Percentiles rank a stretch among this genome's conserved stretches.
These are phyloP conservation scores for Dianthus caryophyllus DNA, from an alignment of 148 eudicot genomes.

Conservation along the genomic window DNA sequence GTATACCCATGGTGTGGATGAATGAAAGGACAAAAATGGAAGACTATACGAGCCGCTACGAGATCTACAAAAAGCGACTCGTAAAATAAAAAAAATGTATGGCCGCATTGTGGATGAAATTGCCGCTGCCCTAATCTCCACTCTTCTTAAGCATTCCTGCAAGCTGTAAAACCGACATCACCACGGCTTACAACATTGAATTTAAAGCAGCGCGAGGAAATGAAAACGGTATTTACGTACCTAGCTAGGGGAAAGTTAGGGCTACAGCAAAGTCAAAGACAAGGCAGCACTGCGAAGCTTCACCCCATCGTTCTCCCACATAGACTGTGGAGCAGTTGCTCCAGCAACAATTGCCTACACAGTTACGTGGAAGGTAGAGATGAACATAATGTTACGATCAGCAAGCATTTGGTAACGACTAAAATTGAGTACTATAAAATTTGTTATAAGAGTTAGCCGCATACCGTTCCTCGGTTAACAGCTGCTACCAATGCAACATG, in stretches of 20 bases:
- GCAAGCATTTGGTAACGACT: neutral
- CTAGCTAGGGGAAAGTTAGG: slow-evolving; percentile 7
- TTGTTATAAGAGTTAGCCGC: neutral
- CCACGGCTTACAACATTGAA: neutral
- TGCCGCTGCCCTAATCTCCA: neutral
- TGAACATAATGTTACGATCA: neutral
- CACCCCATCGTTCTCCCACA: slow-evolving; percentile 76
- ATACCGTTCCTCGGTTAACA: slow-evolving; percentile 78
- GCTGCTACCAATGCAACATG: slow-evolving; percentile 90
- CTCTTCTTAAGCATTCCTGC: neutral
- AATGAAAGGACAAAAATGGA: neutral
- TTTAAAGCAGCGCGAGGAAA: neutral
- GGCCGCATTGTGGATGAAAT: neutral
- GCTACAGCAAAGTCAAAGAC: slow-evolving; percentile 61
- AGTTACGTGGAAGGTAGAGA: neutral
- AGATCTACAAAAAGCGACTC: neutral
- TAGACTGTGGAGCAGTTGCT: slow-evolving; percentile 67
- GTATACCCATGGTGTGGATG: neutral
- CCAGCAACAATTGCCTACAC: slow-evolving; percentile 73
- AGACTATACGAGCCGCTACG: neutral
- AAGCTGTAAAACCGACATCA: slow-evolving; percentile 14
- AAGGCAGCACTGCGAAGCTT: slow-evolving; percentile 95
- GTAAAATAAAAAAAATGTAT: neutral
- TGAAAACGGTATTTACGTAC: neutral
- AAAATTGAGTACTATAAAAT: neutral